phyloP scores from a whole-genome alignment of 2,329 filamentous ascomycete species.

The Penicillium sp. region DNA sequence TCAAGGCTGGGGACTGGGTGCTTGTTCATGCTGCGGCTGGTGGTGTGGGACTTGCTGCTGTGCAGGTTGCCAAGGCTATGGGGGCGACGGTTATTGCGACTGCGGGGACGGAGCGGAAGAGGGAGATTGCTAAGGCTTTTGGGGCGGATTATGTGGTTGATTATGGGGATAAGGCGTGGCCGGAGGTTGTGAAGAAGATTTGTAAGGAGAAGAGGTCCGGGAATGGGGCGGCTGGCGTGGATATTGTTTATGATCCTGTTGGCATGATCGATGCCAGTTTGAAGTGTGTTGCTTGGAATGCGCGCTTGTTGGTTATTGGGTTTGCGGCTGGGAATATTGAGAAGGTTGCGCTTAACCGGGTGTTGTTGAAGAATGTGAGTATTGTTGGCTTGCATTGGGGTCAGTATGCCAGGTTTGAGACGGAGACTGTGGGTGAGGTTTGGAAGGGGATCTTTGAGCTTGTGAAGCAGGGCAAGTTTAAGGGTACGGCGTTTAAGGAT shows the following conservation, averaged over 20 bases:
- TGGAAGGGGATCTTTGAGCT: slow-evolving; percentile 80
- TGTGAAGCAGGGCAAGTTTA: slow-evolving; percentile 73
- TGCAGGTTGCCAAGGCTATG: slow-evolving; percentile 88
- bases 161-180: slow-evolving; percentile 69
- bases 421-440: slow-evolving; percentile 64
- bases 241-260: slow-evolving; percentile 94
- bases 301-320: slow-evolving; percentile 78
- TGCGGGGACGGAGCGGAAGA: slow-evolving; percentile 74
- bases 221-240: slow-evolving; percentile 64
- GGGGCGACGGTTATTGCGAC: slow-evolving; percentile 93
- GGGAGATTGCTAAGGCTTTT: slow-evolving; percentile 71
- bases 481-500: slow-evolving; percentile 76
- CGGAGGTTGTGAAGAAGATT: slow-evolving; percentile 68
- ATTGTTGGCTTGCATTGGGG: slow-evolving; percentile 92
- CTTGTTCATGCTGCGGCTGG: slow-evolving; percentile 90
- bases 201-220: slow-evolving; percentile 55
- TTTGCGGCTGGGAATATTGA: slow-evolving; percentile 86
- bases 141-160: slow-evolving; percentile 81
- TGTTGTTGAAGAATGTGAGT: slow-evolving; percentile 88
- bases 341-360: slow-evolving; percentile 87
- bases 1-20: slow-evolving; percentile 79
- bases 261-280: slow-evolving; percentile 82
- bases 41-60: slow-evolving; percentile 84
- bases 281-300: slow-evolving; percentile 93
- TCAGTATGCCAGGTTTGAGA: slow-evolving; percentile 70